Percentiles rank a stretch among this genome's conserved stretches.
Conservation (phyloP, 805 yeast species). For the Candida hungchunana region DNA sequence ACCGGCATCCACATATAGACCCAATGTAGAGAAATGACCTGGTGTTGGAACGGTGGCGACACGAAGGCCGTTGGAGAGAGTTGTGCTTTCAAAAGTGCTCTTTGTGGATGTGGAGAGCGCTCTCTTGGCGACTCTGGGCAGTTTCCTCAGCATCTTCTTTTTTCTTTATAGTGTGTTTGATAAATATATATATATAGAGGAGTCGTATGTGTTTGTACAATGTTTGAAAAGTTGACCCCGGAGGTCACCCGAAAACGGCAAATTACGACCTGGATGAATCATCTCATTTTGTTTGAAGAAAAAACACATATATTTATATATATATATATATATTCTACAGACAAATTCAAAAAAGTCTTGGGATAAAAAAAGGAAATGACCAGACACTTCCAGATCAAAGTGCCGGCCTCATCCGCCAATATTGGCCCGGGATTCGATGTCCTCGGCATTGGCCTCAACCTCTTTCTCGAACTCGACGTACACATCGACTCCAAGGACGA, state of each 20-base stretch:
- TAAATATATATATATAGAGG: too few relatives aligned
- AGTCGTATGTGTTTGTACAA: too few relatives aligned
- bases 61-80: slow-evolving; percentile 70
- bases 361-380: too few relatives aligned
- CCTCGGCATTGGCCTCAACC: slow-evolving; percentile 81
- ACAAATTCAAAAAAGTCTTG: too few relatives aligned
- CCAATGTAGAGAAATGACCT: slow-evolving; percentile 87
- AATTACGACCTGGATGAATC: too few relatives aligned
- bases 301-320: too few relatives aligned
- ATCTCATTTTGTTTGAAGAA: too few relatives aligned
- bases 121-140: slow-evolving; percentile 6
- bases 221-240: too few relatives aligned
- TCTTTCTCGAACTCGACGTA: slow-evolving; percentile 69
- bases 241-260: too few relatives aligned
- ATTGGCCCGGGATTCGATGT: slow-evolving; percentile 99
- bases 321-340: too few relatives aligned
- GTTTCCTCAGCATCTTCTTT: slow-evolving; percentile 13
- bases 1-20: slow-evolving; percentile 87
- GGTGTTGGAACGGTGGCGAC: slow-evolving; percentile 84
- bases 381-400: slow-evolving; percentile 57
- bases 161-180: background rate
- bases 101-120: slow-evolving; percentile 21
- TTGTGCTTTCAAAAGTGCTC: slow-evolving; percentile 27
- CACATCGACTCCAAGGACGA: slow-evolving; percentile 49
- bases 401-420: slow-evolving; percentile 97